Conservation (phyloP, 108 stramenopile genomes). For the Mediolabrus comicus region DNA sequence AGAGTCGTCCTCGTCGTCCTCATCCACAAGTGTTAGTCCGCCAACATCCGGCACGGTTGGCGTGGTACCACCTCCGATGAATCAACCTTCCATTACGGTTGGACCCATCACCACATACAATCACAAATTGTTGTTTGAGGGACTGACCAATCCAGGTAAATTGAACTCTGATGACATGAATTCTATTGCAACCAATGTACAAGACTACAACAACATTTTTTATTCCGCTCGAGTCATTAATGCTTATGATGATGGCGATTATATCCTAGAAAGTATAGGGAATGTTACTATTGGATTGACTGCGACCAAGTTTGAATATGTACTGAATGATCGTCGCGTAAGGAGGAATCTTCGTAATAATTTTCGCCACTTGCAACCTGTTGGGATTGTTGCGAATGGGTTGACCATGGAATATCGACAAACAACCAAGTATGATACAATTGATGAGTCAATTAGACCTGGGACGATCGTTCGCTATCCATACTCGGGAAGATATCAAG, state of each 20-base stretch:
- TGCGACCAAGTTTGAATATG: slow-evolving; percentile 7
- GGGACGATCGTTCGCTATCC: slow-evolving; percentile 29
- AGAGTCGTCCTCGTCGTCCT: background rate
- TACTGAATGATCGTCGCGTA: background rate
- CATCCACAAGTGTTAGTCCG: background rate
- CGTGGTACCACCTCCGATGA: background rate
- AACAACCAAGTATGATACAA: slow-evolving; percentile 33
- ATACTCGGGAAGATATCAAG: slow-evolving; percentile 9
- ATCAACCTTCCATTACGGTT: background rate
- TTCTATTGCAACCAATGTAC: slow-evolving; percentile 15
- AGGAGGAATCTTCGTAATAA: background rate
- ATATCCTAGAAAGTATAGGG: slow-evolving; percentile 23
- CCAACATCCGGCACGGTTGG: background rate
- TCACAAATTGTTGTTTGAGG: slow-evolving; percentile 23
- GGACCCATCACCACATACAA: slow-evolving; percentile 22
- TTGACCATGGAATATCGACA: slow-evolving; percentile 27
- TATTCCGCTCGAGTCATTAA: slow-evolving; percentile 7
- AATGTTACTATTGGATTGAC: slow-evolving; percentile 19
- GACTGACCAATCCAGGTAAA: slow-evolving; percentile 8
- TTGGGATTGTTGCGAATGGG: background rate
- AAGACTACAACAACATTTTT: slow-evolving; percentile 32
- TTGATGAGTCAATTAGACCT: slow-evolving; percentile 19
- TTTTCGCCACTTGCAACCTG: slow-evolving; percentile 1
- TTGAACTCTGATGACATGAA: slow-evolving; percentile 1
- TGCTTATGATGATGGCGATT: slow-evolving; percentile 6